phyloP scores from a whole-genome alignment of 352 stramenopile genomes.

The Globisporangium acanthophoron region DNA sequence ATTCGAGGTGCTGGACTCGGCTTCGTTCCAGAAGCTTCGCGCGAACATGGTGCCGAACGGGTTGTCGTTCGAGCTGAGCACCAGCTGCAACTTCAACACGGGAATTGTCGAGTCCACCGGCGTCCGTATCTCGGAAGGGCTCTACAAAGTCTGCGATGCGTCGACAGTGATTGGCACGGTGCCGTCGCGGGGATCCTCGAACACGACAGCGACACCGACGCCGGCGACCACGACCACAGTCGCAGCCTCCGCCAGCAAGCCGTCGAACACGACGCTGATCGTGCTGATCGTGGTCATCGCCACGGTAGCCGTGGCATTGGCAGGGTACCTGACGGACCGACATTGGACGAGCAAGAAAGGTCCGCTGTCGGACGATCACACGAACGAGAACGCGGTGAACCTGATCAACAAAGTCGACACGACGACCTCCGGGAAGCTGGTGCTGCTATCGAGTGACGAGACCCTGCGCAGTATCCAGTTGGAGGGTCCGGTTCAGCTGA shows the following conservation, averaged over 20 bases:
- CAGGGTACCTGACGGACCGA: slow-evolving; percentile 30
- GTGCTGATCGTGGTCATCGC: slow-evolving; percentile 44
- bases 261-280: slow-evolving; percentile 33
- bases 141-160: slow-evolving; percentile 16
- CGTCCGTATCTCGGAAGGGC: slow-evolving; percentile 4
- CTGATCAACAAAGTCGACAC: slow-evolving; percentile 43
- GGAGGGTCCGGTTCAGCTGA: slow-evolving; percentile 43
- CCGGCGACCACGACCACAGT: slow-evolving; percentile 1
- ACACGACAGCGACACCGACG: not conserved
- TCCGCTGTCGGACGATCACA: not conserved
- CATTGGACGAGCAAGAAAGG: slow-evolving; percentile 21
- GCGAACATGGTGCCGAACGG: slow-evolving; percentile 6
- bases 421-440: slow-evolving; percentile 31
- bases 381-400: slow-evolving; percentile 29
- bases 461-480: slow-evolving; percentile 45
- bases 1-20: slow-evolving; percentile 13
- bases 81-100: slow-evolving; percentile 12
- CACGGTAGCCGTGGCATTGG: slow-evolving; percentile 29
- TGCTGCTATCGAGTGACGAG: slow-evolving; percentile 69
- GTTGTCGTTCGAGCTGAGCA: slow-evolving; percentile 10
- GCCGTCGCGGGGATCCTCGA: not conserved
- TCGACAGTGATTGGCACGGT: slow-evolving; percentile 4
- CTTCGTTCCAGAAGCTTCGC: slow-evolving; percentile 4
- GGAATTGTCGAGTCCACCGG: slow-evolving; percentile 4
- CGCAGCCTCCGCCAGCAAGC: not conserved